Conservation (phyloP, 2,329 filamentous ascomycete genomes). For the Alternaria solani region DNA sequence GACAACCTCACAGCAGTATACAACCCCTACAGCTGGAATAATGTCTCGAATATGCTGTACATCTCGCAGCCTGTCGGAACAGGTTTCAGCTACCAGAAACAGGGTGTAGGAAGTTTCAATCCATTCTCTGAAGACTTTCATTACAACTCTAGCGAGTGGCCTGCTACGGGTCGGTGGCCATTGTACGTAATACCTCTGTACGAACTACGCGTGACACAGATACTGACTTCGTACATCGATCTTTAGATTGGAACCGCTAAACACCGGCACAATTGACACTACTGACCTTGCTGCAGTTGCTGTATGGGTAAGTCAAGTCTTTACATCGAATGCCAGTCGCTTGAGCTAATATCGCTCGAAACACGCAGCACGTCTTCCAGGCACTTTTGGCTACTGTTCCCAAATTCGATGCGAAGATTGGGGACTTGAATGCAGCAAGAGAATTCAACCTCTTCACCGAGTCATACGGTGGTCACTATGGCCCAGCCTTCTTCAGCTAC, state of each 20-base stretch:
- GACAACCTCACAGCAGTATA: constrained; percentile 36
- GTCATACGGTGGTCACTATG: constrained; percentile 59
- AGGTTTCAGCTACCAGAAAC: constrained; percentile 59
- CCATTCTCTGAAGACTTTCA: constrained; percentile 56
- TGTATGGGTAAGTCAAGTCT: constrained; percentile 29
- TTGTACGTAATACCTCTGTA: constrained; percentile 22
- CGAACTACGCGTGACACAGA: too few relatives aligned
- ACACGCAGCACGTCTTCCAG: constrained; percentile 33
- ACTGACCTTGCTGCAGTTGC: constrained; percentile 64
- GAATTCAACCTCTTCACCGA: constrained; percentile 65
- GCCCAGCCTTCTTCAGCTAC: constrained; percentile 64
- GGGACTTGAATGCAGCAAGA: constrained; percentile 47
- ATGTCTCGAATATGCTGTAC: constrained; percentile 68
- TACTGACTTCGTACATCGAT: too few relatives aligned
- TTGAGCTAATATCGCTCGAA: neutral
- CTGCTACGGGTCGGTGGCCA: constrained; percentile 58
- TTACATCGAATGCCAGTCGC: neutral
- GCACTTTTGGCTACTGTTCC: constrained; percentile 32
- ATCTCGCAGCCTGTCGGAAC: constrained; percentile 68
- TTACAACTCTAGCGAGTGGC: constrained; percentile 53
- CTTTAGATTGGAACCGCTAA: constrained; percentile 43
- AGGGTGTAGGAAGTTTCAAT: constrained; percentile 37
- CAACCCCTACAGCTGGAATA: constrained; percentile 69
- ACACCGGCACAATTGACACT: constrained; percentile 61
- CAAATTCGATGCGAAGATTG: constrained; percentile 45